Evolutionary conservation across 2,329 filamentous ascomycete genomes (phyloP).

Genomic region (Neurospora crassa): DNA sequence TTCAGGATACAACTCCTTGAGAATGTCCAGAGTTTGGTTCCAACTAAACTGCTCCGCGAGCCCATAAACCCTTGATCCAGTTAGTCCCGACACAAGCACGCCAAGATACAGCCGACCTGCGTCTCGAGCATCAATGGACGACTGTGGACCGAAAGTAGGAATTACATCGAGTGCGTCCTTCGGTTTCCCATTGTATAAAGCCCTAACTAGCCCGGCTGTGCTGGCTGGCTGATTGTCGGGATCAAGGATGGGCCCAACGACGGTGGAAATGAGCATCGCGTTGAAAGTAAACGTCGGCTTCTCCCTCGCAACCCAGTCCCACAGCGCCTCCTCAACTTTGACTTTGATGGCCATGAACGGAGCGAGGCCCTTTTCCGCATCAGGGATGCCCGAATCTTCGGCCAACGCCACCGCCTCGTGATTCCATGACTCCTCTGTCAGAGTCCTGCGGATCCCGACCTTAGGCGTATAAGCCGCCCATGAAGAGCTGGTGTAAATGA

Average conservation of each 20-base stretch:
- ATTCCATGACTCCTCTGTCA: conserved; percentile 21
- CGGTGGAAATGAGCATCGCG: conserved; percentile 20
- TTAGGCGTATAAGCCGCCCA: conserved; percentile 23
- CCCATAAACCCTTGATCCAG: conserved; percentile 21
- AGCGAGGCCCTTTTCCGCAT: conserved; percentile 15
- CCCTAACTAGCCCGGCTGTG: conserved; percentile 21
- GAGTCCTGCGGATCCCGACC: conserved; percentile 9
- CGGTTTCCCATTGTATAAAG: conserved; percentile 15
- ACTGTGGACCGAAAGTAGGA: conserved; percentile 17
- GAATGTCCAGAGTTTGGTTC: conserved; percentile 15
- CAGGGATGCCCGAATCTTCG: conserved; percentile 5
- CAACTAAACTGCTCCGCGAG: conserved; percentile 22
- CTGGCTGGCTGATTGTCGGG: conserved; percentile 20
- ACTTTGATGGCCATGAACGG: conserved; percentile 23
- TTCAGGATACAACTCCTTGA: conserved; percentile 20
- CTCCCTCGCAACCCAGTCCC: conserved; percentile 22
- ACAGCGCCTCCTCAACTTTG: conserved; percentile 20
- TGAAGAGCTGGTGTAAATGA: conserved; percentile 23
- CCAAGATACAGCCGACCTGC: conserved; percentile 21
- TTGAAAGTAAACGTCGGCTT: conserved; percentile 22
- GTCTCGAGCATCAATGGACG: conserved; percentile 21
- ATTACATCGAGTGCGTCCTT: conserved; percentile 11
- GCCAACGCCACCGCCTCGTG: conserved; percentile 17
- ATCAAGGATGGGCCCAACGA: conserved; percentile 19
- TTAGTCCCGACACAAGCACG: conserved; percentile 18